These are phyloP conservation scores for Heimioporus retisporus DNA, from an alignment of 1,284 basidiomycete species.

Conservation along the genomic window DNA sequence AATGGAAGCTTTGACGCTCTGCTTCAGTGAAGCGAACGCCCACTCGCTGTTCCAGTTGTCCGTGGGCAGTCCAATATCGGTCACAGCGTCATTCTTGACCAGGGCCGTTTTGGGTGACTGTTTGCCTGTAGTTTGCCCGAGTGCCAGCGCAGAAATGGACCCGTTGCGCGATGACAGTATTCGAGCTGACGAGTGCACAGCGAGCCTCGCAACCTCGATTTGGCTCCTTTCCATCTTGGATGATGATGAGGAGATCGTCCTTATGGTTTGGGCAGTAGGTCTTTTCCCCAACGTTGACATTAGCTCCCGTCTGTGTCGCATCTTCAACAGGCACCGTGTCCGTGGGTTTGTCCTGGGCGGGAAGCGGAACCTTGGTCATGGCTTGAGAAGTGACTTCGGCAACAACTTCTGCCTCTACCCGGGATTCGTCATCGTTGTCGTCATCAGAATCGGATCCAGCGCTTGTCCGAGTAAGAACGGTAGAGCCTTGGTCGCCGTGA, in stretches of 20 bases:
- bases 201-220: slow-evolving; percentile 43
- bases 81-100: slow-evolving; percentile 20
- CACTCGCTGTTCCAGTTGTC: slow-evolving; percentile 38
- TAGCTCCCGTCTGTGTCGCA: slow-evolving; percentile 28
- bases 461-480: slow-evolving; percentile 37
- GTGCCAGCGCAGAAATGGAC: slow-evolving; percentile 29
- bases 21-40: slow-evolving; percentile 57
- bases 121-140: slow-evolving; percentile 20
- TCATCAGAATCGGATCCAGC: slow-evolving; percentile 10
- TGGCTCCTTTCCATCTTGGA: slow-evolving; percentile 37
- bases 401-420: slow-evolving; percentile 44
- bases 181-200: slow-evolving; percentile 39
- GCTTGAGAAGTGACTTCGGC: slow-evolving; percentile 38
- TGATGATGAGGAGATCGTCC: slow-evolving; percentile 29
- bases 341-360: too few relatives aligned
- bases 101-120: slow-evolving; percentile 13
- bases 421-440: slow-evolving; percentile 34
- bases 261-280: slow-evolving; percentile 24
- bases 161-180: slow-evolving; percentile 35
- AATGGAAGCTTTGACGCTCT: slow-evolving; percentile 76
- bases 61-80: slow-evolving; percentile 36
- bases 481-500: slow-evolving; percentile 31
- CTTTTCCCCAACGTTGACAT: slow-evolving; percentile 11
- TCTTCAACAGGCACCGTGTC: background rate
- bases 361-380: slow-evolving; percentile 2